phyloP scores from a whole-genome alignment of 2,329 filamentous ascomycete species.

The Fusarium tricinctum region DNA sequence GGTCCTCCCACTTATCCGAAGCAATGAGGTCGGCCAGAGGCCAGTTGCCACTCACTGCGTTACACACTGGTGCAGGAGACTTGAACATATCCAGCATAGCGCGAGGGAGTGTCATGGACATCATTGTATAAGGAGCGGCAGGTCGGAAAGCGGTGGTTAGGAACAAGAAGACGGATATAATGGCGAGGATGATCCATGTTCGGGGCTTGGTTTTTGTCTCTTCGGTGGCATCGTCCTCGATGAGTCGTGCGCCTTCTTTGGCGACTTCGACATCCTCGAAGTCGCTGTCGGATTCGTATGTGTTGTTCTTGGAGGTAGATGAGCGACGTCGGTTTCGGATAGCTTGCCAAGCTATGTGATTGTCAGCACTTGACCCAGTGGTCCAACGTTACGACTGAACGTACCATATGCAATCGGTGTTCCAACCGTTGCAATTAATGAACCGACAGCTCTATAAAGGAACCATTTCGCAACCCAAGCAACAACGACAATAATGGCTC shows the following conservation, averaged over 20 bases:
- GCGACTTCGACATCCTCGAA: conserved; percentile 33
- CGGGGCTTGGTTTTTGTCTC: conserved; percentile 19
- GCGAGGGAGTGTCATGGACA: conserved; percentile 52
- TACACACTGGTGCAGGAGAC: conserved; percentile 43
- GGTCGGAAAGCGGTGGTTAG: conserved; percentile 48
- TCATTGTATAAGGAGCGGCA: conserved; percentile 50
- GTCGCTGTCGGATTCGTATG: conserved; percentile 41
- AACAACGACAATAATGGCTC: conserved; percentile 42
- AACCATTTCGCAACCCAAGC: conserved; percentile 47
- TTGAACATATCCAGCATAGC: conserved; percentile 50
- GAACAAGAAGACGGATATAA: conserved; percentile 20
- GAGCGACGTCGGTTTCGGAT: conserved; percentile 22
- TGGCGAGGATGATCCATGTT: conserved; percentile 24
- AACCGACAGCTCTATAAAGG: conserved; percentile 44
- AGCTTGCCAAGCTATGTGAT: conserved; percentile 32
- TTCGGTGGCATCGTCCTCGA: conserved; percentile 24
- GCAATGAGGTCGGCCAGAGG: conserved; percentile 51
- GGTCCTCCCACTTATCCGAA: conserved; percentile 46
- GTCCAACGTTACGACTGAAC: not conserved
- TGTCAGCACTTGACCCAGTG: conserved; percentile 9
- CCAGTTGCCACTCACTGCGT: conserved; percentile 44
- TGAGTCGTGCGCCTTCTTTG: conserved; percentile 30
- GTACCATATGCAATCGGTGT: conserved; percentile 44
- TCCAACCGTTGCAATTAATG: conserved; percentile 40
- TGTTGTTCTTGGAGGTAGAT: conserved; percentile 5